A percentile compares a stretch with the other conserved stretches of the same genome.
These are phyloP conservation scores for Ajuga reptans DNA, from an alignment of 305 asterid genomes.

Conservation along the genomic window DNA sequence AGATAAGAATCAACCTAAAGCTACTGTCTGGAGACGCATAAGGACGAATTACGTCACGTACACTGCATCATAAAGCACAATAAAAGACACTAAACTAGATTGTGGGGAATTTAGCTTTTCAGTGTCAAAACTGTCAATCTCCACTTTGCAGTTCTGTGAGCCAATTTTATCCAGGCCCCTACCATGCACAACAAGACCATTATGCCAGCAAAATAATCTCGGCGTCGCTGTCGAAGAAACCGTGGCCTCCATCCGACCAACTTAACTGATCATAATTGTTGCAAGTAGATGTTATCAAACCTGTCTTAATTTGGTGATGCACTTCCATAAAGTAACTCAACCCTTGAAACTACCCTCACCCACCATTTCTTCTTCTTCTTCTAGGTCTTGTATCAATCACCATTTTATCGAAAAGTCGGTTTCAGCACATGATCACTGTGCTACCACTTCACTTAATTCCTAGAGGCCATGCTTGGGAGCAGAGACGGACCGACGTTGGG, in stretches of 20 bases:
- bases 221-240: neutral
- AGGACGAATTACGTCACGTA: too few species aligned
- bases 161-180: slow-evolving; percentile 26
- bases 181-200: slow-evolving; percentile 17
- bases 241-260: neutral
- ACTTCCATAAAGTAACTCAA: neutral
- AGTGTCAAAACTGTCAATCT: slow-evolving; percentile 7
- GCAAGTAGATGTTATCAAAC: neutral
- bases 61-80: too few species aligned
- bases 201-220: neutral
- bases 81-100: neutral
- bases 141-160: neutral
- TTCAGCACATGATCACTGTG: neutral
- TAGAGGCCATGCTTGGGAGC: neutral
- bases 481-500: too few species aligned
- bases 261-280: neutral
- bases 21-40: too few species aligned
- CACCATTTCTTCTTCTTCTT: neutral
- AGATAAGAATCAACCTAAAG: too few species aligned
- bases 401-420: neutral
- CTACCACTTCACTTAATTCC: neutral
- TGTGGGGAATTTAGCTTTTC: neutral
- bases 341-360: neutral
- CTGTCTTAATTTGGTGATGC: neutral
- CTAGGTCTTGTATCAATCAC: neutral